Base-by-base conservation (phyloP, 1,284 basidiomycete species). In the Ganoderma leucocontextum region DNA sequence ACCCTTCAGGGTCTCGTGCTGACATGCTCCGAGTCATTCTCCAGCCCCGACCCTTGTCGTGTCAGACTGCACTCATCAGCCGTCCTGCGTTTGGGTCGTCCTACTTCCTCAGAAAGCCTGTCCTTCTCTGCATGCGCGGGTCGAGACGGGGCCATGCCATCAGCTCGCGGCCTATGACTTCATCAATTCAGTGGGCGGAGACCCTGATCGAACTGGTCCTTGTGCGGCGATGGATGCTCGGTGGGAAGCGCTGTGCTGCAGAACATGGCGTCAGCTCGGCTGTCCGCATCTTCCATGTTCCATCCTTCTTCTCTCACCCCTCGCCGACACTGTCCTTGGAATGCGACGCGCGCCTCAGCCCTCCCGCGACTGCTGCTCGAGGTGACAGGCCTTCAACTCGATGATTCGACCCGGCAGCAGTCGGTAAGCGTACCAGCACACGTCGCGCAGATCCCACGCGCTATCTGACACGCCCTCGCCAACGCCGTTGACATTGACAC, bases 401-500 rank as follows among this genome's bases (percentile, higher is more conserved):
- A 38, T 19, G n/a, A 33, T 15, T 39, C 35, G 35, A 33, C 63
- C 29, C 39, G 52, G 60, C 52, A 35, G 65, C 39, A 41, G 65
- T 42, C 35, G 65, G 61, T 58, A 42, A 62, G 58, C 64, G 53
- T 47, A 29, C 60, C 59, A 60, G 57, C 60, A 62, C 63, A 38
- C 49, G 52, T 66, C 65, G 65, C 42, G 60, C 38, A 63, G 61
- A 64, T 47, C 59, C 49, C 65, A 67, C 57, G 66, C 63, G 69
- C 61, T 59, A 41, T 53, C 41, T 65, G 66, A 64, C 61, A 53
- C 49, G 64, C 33, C 17, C 52, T 53, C 42, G 38, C 12, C 15
- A 42, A 38, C n/a, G 60, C 47, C 52, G 47, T 33, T 35, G 62
- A 60, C 44, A 9, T 58, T 62, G 62, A 64, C 62, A 63, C 41